Evolutionary conservation across 192 early-diverging fungal genomes (phyloP), one percentile per base, ranked within the genome.

Genomic region (Coemansia biformis): DNA sequence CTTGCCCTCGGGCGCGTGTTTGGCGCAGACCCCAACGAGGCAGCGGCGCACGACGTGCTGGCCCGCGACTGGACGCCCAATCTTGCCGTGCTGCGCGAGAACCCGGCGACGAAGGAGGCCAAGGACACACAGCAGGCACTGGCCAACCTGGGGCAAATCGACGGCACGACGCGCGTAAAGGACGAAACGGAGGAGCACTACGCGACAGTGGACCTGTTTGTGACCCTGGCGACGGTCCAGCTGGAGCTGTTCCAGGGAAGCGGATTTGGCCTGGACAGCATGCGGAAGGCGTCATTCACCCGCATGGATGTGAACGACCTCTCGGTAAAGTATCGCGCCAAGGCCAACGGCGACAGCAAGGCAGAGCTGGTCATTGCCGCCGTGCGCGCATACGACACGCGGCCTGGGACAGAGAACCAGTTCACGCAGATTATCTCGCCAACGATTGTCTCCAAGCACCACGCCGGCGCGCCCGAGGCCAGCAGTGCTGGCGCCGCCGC

Each of bases 341-440:
- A 75, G 29, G 77, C 67, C 23, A 79, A 87, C 46, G 73, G 72
- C 6, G 67, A 80, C 7, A 85, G 84, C 61, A 79, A 89, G 24
- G 73, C 82, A 0, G 86, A 90, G 56, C 28, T 89, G 35, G 75
- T 78, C 6, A 76, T 92, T 21, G 51, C 77, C 24, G 82, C 86
- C 3, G 75, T 92, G 5, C 81, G 84, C 5, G 80, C 92, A 11
- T 80, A 78, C 44, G 94, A 98, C 54, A 90, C 88, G 2, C 62
- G 94, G 13, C 81, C 80, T 14, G 79, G 83, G 8, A 81, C 82
- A 0, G 75, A 80, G 24, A 92, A 83, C 52, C 75, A 86, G 35
- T 96, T 91, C 65, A 81, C 82, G 29, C 86, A 94, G 44, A 85
- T 96, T 16, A 85, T 96, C 51, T 63, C 59, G 24, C 71, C 71